Percentiles rank a stretch among this genome's conserved stretches.
These are phyloP conservation scores for Colletotrichum eremochloae DNA, from an alignment of 2,329 filamentous ascomycete species.

Conservation along the genomic window DNA sequence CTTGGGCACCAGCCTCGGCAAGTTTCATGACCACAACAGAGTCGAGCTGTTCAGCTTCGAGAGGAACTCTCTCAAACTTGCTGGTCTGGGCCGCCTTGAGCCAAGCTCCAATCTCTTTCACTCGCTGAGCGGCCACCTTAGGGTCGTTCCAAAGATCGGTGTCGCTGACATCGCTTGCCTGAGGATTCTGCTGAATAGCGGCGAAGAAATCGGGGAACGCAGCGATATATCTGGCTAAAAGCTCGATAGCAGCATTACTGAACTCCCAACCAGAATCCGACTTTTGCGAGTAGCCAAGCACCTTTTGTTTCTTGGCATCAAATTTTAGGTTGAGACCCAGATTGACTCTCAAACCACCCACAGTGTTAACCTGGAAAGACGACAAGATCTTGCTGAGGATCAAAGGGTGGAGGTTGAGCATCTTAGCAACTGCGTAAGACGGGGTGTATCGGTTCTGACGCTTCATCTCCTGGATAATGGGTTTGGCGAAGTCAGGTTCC, in stretches of 20 bases:
- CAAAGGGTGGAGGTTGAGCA: slow-evolving; percentile 84
- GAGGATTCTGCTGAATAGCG: slow-evolving; percentile 86
- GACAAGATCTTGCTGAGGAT: slow-evolving; percentile 96
- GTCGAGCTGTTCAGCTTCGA: slow-evolving; percentile 96
- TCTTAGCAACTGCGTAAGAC: slow-evolving; percentile 88
- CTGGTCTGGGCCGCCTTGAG: slow-evolving; percentile 92
- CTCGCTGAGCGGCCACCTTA: slow-evolving; percentile 78
- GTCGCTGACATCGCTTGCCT: slow-evolving; percentile 85
- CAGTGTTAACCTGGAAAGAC: slow-evolving; percentile 84
- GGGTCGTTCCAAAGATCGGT: slow-evolving; percentile 86
- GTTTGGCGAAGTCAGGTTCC: slow-evolving; percentile 84
- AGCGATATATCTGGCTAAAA: slow-evolving; percentile 91
- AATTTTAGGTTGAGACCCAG: slow-evolving; percentile 97
- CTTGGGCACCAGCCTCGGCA: slow-evolving; percentile 79
- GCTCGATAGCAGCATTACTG: slow-evolving; percentile 82
- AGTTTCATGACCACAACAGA: slow-evolving; percentile 88
- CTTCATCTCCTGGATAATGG: slow-evolving; percentile 79
- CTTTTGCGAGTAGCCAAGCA: slow-evolving; percentile 93
- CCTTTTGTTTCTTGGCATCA: slow-evolving; percentile 94
- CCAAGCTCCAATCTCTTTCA: slow-evolving; percentile 96
- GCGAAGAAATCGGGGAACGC: slow-evolving; percentile 96
- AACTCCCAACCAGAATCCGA: slow-evolving; percentile 94
- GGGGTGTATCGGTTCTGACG: slow-evolving; percentile 82
- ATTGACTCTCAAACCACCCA: slow-evolving; percentile 87
- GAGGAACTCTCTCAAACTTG: slow-evolving; percentile 93